Percentiles rank a stretch among this genome's conserved stretches.
phyloP scores from a whole-genome alignment of 768 basidiomycete genomes.

The Mycena belliarum region DNA sequence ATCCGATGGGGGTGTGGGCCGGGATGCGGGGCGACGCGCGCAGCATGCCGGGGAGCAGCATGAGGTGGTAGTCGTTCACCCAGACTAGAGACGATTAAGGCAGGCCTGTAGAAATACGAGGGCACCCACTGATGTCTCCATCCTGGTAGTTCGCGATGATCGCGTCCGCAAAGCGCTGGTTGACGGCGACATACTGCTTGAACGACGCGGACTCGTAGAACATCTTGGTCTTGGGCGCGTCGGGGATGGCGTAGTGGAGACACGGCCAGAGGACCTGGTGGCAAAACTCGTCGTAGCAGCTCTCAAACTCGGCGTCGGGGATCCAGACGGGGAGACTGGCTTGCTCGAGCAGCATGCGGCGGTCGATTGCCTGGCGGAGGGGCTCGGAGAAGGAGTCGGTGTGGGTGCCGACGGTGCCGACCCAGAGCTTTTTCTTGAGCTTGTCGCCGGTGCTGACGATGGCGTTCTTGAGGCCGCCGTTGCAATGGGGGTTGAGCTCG shows the following conservation, averaged over 20 bases:
- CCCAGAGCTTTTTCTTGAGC: conserved; percentile 51
- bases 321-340: conserved; percentile 70
- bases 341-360: conserved; percentile 42
- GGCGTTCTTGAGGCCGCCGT: conserved; percentile 85
- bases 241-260: conserved; percentile 83
- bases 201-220: conserved; percentile 82
- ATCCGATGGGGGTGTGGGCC: conserved; percentile 70
- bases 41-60: conserved; percentile 87
- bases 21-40: conserved; percentile 61
- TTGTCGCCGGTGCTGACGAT: conserved; percentile 66
- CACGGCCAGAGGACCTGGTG: conserved; percentile 91
- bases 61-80: conserved; percentile 96
- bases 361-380: conserved; percentile 57
- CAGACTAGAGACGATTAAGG: conserved; percentile 44
- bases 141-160: conserved; percentile 81
- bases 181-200: conserved; percentile 86
- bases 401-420: conserved; percentile 74
- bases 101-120: neutral
- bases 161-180: conserved; percentile 84
- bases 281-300: conserved; percentile 85
- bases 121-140: conserved; percentile 72
- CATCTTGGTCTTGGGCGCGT: conserved; percentile 81
- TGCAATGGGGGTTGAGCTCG: conserved; percentile 69
- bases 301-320: conserved; percentile 74
- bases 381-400: conserved; percentile 66